Evolutionary conservation across 768 basidiomycete genomes (phyloP), one percentile per base, ranked within the genome.

Genomic region (Leccinellum albellum): DNA sequence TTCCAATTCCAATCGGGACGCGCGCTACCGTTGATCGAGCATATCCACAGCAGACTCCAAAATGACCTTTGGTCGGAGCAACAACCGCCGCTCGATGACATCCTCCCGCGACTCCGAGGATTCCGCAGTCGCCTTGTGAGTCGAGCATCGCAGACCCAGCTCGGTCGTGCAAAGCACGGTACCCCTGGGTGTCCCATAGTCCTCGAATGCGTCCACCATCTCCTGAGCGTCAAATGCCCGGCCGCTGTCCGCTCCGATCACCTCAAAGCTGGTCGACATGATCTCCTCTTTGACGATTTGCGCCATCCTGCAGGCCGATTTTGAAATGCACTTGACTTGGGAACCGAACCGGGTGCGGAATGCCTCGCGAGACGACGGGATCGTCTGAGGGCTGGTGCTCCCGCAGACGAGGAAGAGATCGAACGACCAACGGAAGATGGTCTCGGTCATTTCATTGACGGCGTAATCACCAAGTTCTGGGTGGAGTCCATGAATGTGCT

Each of bases 41-140:
- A 80, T 74, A 49, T 82, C 76, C 59, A 79, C 73, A 13, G 88
- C 86, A n/a, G 84, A 84, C 65, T 90, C 88, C 55, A 90, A 71
- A 40, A 91, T 82, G 3, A 90, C 87, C 68, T 88, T 90, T n/a
- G 89, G 88, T 66, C 78, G 78, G 56, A 90, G 73, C 50, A 91
- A 70, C 53, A 85, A 69, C 63, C 84, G 79, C 59, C 79, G 78
- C 51, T 89, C 88, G 44, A 83, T 69, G 24, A 63, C 68, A 32
- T 76, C 79, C 29, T 77, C 80, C 7, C 71, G 77, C 13, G 68
- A 69, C 23, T 64, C 56, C 32, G 31, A 56, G 8, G 56, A 50
- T 23, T 74, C 68, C 26, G 52, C 31, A 14, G 20, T 64, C 17
- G 61, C 42, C 45, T 76, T 79, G 52, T 79, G 75, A 42, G 84